phyloP scores from a whole-genome alignment of 495 filamentous ascomycete species.

The Podospora australis region DNA sequence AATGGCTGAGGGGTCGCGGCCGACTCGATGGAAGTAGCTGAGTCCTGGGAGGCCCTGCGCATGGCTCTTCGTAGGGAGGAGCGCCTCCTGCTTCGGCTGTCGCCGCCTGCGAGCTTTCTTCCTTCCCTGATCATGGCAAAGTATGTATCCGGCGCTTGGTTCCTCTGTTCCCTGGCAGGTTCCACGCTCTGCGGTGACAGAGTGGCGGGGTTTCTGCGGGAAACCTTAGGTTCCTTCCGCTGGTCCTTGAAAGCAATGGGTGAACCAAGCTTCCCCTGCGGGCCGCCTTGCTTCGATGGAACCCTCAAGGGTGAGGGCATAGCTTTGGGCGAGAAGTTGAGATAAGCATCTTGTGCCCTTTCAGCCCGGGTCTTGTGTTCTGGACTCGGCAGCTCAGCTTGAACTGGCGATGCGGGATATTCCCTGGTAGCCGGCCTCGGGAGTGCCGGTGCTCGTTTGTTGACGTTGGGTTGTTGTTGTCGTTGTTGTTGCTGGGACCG shows the following conservation, averaged over 20 bases:
- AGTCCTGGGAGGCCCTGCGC: conserved; percentile 17
- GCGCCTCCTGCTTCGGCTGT: conserved; percentile 9
- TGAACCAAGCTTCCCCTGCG: conserved; percentile 21
- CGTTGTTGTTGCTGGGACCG: not conserved
- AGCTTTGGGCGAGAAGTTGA: conserved; percentile 21
- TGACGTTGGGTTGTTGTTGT: too few species aligned
- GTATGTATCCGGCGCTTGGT: conserved; percentile 6
- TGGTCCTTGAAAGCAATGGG: conserved; percentile 24
- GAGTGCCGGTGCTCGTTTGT: conserved; percentile 15
- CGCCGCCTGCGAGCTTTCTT: conserved; percentile 12
- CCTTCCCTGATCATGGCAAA: conserved; percentile 12
- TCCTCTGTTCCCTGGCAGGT: not conserved
- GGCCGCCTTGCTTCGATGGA: conserved; percentile 8
- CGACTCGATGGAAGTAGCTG: conserved; percentile 27
- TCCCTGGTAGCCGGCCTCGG: conserved; percentile 7
- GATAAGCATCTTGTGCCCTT: conserved; percentile 23
- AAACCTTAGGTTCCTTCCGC: conserved; percentile 3
- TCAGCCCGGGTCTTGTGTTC: conserved; percentile 36
- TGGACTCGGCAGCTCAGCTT: conserved; percentile 34
- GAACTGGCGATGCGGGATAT: conserved; percentile 6
- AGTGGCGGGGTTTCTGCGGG: conserved; percentile 3
- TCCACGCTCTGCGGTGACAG: conserved; percentile 6
- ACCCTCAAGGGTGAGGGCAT: conserved; percentile 21
- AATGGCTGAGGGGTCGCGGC: conserved; percentile 9
- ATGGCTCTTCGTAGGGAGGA: conserved; percentile 9